Evolutionary conservation across 495 filamentous ascomycete species (phyloP), one percentile per base, ranked within the genome.

Genomic region (Penicillium angulare): DNA sequence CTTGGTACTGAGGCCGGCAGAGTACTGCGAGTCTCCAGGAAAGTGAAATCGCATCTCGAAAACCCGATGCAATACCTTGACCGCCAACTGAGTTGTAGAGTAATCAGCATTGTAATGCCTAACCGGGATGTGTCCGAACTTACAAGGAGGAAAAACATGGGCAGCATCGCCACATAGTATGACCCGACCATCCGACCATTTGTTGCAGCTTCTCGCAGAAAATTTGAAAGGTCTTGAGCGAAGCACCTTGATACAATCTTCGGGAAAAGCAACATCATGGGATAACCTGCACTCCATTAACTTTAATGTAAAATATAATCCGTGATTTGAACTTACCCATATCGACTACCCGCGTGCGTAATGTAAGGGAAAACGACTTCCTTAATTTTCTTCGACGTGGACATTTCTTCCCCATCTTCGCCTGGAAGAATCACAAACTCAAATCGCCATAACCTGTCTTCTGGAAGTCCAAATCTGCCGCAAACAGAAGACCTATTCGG

Each of bases 101-200:
- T n/a, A n/a, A n/a, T n/a, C n/a, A n/a, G n/a, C n/a, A n/a, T n/a
- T n/a, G n/a, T n/a, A n/a, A n/a, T n/a, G n/a, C n/a, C n/a, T n/a
- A n/a, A n/a, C n/a, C n/a, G n/a, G n/a, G n/a, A n/a, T n/a, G n/a
- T 18, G 15, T 15, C 7, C 16, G 22, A 7, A 52, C 56, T 40
- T 59, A 73, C 69, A 82, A 7, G 79, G 76, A 22, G 79, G 79
- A 45, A 82, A 82, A 1, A 81, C 79, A 44, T 82, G 73, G 5
- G 78, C 78, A 2, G 79, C 69, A 54, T 82, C 78, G 9, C 78
- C 78, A 34, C 73, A 75, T 7, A 82, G 60, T 41, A 77, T 65
- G 0, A 70, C 72, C 3, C 74, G 63, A 15, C 60, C 63, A 22
- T 64, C 56, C n/a, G 69, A 69, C 78, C 78, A 82, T 35, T 64